Conservation (phyloP, 305 asterid genomes). For the Fraxinus baroniana region DNA sequence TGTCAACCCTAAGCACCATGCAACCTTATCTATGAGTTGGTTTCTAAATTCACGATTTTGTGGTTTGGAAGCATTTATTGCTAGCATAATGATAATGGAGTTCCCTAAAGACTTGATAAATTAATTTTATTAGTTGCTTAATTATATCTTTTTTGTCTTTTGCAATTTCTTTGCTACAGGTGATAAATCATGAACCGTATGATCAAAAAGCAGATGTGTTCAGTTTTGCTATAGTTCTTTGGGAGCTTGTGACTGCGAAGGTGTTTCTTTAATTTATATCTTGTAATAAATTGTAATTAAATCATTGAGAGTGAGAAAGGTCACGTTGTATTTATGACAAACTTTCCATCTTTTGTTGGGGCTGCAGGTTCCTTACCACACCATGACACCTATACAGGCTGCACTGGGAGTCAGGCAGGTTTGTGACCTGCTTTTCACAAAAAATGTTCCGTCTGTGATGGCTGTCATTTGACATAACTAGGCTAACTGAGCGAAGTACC, state of each 20-base stretch:
- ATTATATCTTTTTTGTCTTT: constrained; percentile 3
- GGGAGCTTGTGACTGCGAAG: constrained; percentile 94
- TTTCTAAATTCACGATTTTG: background rate
- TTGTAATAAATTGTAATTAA: constrained; percentile 11
- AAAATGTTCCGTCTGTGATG: background rate
- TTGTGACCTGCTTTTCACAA: constrained; percentile 21
- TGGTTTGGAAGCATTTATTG: background rate
- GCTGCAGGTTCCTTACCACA: constrained; percentile 65
- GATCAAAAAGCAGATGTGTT: constrained; percentile 93
- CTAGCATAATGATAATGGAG: background rate
- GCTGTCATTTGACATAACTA: background rate
- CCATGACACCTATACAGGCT: constrained; percentile 45
- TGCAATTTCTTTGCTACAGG: constrained; percentile 35
- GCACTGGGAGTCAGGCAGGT: constrained; percentile 88
- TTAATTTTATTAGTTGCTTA: background rate
- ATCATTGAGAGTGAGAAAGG: constrained; percentile 6
- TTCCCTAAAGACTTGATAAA: background rate
- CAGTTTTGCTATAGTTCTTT: constrained; percentile 88
- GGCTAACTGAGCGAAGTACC: background rate
- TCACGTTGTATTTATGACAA: background rate
- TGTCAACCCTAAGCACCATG: background rate
- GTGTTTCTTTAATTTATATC: constrained; percentile 31
- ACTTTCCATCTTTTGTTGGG: constrained; percentile 3
- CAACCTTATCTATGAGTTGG: background rate
- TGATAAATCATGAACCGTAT: constrained; percentile 83